Base-by-base conservation (phyloP, 768 basidiomycete species). In the Crassisporium funariophilum region DNA sequence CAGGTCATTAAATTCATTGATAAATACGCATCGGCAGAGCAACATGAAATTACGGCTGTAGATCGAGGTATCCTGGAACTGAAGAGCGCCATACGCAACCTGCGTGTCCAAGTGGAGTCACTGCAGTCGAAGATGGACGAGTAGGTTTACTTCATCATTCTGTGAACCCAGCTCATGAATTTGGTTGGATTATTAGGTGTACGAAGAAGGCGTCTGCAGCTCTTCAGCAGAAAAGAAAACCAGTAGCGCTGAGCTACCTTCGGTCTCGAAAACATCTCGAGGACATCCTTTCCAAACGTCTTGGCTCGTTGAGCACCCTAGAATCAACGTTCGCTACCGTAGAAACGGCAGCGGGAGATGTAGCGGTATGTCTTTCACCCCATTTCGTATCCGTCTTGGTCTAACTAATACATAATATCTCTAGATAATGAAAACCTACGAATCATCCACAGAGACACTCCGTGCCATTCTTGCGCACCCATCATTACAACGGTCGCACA, bases 271-370 rank as follows among this genome's bases (percentile, higher is more conserved):
- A 92, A 60, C 83, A 83, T 44, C 70, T 94, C 5, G 87, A 95
- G 54, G 88, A 86, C 10, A 65, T 94, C 0, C 69, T 95, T 12
- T 68, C 69, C 20, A 92, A 92, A 59, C 83, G 93, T 10, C 64
- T 94, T 2, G 78, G 74, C 8, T 84, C 91, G 1, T 70, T 92
- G 4, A 79, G 83, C 46, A 88, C 83, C 27, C 71, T 98, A 6
- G 83, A 88, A 53, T 72, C 80, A 10, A 92, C 93, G 0, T 64
- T 97, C 27, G 70, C 91, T 35, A 78, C 81, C 35, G 91, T 98
- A 4, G 92, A 98, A 67, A 79, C 84, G 3, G 90, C 94, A n/a
- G 89, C 89, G 21, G 86, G 86, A 2, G 89, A 98, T 64, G 76
- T 94, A 9, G 86, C 92, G 74, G 94, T 94, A 12, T 12, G 43